phyloP scores from a whole-genome alignment of 129 eudicot species.

The Calendula officinalis region DNA sequence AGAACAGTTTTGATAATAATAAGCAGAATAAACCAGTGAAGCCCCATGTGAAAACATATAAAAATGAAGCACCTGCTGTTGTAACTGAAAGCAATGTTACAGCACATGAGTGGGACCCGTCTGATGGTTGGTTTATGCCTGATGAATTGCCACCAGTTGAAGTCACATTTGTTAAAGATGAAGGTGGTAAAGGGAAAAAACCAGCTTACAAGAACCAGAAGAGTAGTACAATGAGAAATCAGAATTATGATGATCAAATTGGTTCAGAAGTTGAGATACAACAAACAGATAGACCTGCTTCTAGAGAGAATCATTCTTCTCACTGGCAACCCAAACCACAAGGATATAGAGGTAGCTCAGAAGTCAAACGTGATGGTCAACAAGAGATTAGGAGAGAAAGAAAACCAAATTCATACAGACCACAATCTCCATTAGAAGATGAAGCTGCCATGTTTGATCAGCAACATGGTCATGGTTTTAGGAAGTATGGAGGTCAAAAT shows the following conservation, averaged over 20 bases:
- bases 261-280: slow-evolving; percentile 45
- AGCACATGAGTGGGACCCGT: slow-evolving; percentile 35
- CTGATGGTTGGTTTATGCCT: slow-evolving; percentile 58
- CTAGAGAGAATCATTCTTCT: slow-evolving; percentile 59
- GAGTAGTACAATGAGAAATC: slow-evolving; percentile 31
- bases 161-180: slow-evolving; percentile 45
- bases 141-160: slow-evolving; percentile 38
- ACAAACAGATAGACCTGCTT: slow-evolving; percentile 41
- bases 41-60: slow-evolving; percentile 50
- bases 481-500: slow-evolving; percentile 53
- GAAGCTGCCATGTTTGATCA: slow-evolving; percentile 29
- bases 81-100: slow-evolving; percentile 26
- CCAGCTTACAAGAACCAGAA: slow-evolving; percentile 47
- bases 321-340: slow-evolving; percentile 87
- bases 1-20: slow-evolving; percentile 30
- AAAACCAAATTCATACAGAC: slow-evolving; percentile 37
- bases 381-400: slow-evolving; percentile 52
- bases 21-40: slow-evolving; percentile 47
- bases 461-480: slow-evolving; percentile 47
- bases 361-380: slow-evolving; percentile 33
- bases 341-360: slow-evolving; percentile 34
- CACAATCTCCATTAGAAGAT: slow-evolving; percentile 42
- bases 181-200: slow-evolving; percentile 59
- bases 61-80: slow-evolving; percentile 38
- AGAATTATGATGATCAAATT: slow-evolving; percentile 41